Conservation (phyloP, 805 yeast genomes). For the Wickerhamiella parazyma region DNA sequence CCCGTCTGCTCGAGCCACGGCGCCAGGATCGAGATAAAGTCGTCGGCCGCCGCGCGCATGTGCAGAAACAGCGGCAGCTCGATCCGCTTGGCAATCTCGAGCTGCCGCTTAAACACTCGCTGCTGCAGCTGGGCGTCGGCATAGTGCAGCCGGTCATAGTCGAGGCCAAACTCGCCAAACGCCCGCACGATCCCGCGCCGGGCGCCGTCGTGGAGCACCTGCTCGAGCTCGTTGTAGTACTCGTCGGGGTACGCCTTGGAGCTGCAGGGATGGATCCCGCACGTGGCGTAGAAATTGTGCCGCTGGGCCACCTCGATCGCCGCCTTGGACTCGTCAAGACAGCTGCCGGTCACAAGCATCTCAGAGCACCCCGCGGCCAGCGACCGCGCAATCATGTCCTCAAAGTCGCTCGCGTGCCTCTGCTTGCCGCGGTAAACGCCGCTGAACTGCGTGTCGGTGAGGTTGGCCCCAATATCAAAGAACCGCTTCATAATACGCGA, state of each 20-base stretch:
- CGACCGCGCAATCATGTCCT: conserved; percentile 54
- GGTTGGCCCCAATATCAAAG: conserved; percentile 50
- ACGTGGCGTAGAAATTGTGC: conserved; percentile 38
- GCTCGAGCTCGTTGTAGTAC: conserved; percentile 38
- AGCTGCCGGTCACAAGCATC: conserved; percentile 75
- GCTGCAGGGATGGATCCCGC: conserved; percentile 92
- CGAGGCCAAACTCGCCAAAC: conserved; percentile 92
- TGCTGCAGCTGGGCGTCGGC: conserved; percentile 56
- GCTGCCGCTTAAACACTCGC: conserved; percentile 55
- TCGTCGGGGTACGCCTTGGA: conserved; percentile 30
- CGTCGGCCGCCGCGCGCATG: conserved; percentile 75
- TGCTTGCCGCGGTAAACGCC: conserved; percentile 64
- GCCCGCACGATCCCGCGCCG: conserved; percentile 49
- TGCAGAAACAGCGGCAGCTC: conserved; percentile 75
- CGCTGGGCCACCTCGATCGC: conserved; percentile 43
- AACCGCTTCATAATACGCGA: conserved; percentile 9
- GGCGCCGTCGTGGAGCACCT: conserved; percentile 36
- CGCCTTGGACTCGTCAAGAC: conserved; percentile 48
- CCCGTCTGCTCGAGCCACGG: conserved; percentile 38
- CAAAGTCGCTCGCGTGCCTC: conserved; percentile 56
- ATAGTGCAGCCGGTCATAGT: conserved; percentile 77
- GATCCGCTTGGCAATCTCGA: conserved; percentile 41
- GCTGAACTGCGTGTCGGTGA: conserved; percentile 78
- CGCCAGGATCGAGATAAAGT: conserved; percentile 48
- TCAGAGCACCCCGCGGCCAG: conserved; percentile 46